These are phyloP conservation scores for Sclerotinia subarctica DNA, from an alignment of 2,329 filamentous ascomycete species.

Conservation along the genomic window DNA sequence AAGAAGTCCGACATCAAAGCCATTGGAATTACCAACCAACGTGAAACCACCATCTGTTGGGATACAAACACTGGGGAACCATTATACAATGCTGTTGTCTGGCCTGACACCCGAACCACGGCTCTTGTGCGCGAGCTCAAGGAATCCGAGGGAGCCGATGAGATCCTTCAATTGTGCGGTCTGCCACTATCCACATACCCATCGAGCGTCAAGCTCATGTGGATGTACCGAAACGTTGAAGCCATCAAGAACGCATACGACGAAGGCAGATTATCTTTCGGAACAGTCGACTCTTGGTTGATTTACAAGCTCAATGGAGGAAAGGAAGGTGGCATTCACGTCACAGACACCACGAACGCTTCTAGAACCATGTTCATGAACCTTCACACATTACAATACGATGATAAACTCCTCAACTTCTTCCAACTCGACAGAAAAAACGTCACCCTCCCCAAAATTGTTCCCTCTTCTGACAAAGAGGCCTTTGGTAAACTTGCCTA, in stretches of 20 bases:
- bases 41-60: slow-evolving; percentile 80
- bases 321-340: slow-evolving; percentile 60
- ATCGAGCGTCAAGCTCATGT: slow-evolving; percentile 73
- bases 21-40: slow-evolving; percentile 61
- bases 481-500: slow-evolving; percentile 66
- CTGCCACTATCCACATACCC: slow-evolving; percentile 80
- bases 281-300: slow-evolving; percentile 79
- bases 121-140: slow-evolving; percentile 72
- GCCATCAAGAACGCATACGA: slow-evolving; percentile 69
- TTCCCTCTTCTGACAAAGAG: slow-evolving; percentile 66
- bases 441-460: slow-evolving; percentile 71
- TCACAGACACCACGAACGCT: slow-evolving; percentile 80
- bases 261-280: slow-evolving; percentile 68
- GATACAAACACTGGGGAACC: slow-evolving; percentile 73
- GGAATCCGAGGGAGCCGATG: slow-evolving; percentile 60
- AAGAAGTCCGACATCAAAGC: slow-evolving; percentile 65
- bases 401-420: slow-evolving; percentile 68
- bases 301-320: slow-evolving; percentile 77
- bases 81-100: slow-evolving; percentile 77
- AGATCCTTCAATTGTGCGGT: slow-evolving; percentile 66
- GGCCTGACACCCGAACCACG: slow-evolving; percentile 78
- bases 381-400: slow-evolving; percentile 70
- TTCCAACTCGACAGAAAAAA: slow-evolving; percentile 70
- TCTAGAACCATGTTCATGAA: slow-evolving; percentile 88
- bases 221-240: slow-evolving; percentile 68